A percentile compares a stretch with the other conserved stretches of the same genome.
Evolutionary conservation across 768 basidiomycete genomes (phyloP).

Genomic region (Lentinula detonsa): DNA sequence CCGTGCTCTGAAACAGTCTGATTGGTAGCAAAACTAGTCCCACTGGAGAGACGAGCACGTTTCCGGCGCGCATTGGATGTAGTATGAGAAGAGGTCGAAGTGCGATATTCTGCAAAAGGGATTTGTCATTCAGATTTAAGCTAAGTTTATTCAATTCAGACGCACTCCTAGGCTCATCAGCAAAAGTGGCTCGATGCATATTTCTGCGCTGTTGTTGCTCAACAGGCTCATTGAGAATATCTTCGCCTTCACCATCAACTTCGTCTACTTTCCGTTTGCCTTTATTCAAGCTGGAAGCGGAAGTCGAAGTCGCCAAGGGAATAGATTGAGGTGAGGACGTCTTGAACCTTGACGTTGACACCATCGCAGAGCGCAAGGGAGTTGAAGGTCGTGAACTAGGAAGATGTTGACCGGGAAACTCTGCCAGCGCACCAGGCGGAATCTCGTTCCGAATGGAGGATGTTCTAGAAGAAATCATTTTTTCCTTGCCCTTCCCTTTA

Average conservation of each 20-base stretch:
- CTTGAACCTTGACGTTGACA: neutral
- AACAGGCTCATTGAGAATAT: neutral
- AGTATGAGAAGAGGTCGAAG: neutral
- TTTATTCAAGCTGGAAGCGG: neutral
- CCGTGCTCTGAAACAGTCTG: neutral
- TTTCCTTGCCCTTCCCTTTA: neutral
- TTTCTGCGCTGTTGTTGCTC: neutral
- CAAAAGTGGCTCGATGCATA: neutral
- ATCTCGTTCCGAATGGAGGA: neutral
- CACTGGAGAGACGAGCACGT: conserved; percentile 1
- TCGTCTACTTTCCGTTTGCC: conserved; percentile 5
- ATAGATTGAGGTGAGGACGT: neutral
- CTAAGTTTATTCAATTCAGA: neutral
- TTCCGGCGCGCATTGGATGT: conserved; percentile 1
- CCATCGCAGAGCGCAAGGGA: neutral
- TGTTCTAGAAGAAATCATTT: neutral
- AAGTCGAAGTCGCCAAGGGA: neutral
- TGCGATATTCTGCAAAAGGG: neutral
- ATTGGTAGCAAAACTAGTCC: neutral
- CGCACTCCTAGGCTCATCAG: conserved; percentile 2
- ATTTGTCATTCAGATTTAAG: neutral
- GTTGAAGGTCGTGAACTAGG: neutral
- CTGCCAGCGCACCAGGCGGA: neutral
- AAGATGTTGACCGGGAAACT: neutral
- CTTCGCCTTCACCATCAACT: neutral